Conservation (phyloP, 2,329 filamentous ascomycete genomes). For the Aspergillus pseudonomiae region DNA sequence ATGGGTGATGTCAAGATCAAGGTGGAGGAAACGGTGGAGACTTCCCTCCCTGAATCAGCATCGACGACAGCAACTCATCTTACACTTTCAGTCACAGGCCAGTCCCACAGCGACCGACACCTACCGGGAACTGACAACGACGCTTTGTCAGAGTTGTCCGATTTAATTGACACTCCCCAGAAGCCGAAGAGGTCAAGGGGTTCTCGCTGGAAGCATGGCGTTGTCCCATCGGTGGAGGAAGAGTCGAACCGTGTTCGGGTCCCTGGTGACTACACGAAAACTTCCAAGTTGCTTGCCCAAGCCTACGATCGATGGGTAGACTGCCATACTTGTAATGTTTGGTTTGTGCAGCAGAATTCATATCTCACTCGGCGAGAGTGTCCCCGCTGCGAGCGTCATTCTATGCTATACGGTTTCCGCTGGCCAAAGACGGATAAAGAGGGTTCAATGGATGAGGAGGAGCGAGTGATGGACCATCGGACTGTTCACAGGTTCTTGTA, state of each 20-base stretch:
- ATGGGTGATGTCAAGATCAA: conserved; percentile 29
- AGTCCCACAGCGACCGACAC: conserved; percentile 13
- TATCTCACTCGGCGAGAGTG: conserved; percentile 86
- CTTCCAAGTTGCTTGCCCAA: conserved; percentile 72
- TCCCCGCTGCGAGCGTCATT: conserved; percentile 91
- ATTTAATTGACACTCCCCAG: conserved; percentile 27
- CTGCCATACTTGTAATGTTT: conserved; percentile 78
- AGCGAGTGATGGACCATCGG: conserved; percentile 79
- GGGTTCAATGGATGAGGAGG: conserved; percentile 70
- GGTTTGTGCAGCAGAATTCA: conserved; percentile 86
- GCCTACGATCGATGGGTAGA: conserved; percentile 82
- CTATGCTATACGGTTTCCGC: conserved; percentile 88
- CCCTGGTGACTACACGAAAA: conserved; percentile 82
- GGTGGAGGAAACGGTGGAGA: conserved; percentile 17
- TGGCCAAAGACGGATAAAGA: conserved; percentile 95
- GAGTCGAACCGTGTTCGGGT: conserved; percentile 50
- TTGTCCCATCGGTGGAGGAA: conserved; percentile 44
- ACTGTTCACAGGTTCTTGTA: conserved; percentile 81
- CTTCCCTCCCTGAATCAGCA: neutral
- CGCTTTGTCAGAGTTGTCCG: conserved; percentile 29
- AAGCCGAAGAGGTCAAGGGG: conserved; percentile 25
- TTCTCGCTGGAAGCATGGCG: conserved; percentile 26
- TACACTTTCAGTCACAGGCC: conserved; percentile 10
- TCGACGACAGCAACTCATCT: neutral
- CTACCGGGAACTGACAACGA: conserved; percentile 25